Base-by-base conservation (phyloP, 495 filamentous ascomycete genomes). In the Talaromyces nanjingensis region DNA sequence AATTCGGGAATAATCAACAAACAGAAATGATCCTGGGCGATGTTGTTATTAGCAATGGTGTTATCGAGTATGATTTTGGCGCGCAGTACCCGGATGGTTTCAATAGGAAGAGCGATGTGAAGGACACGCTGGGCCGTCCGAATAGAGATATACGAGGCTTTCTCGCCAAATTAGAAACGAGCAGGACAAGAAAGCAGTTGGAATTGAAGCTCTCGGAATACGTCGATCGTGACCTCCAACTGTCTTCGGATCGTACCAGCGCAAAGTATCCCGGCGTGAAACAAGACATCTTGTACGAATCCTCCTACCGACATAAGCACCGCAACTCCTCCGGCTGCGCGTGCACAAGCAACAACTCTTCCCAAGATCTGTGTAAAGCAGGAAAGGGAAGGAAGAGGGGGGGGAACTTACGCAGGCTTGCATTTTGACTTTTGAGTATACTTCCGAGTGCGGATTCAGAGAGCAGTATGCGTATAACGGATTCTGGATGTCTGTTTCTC, bases 41-140 rank as follows among this genome's bases (percentile, higher is more conserved):
- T 55, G 76, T 78, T 3, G 63, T 77, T 27, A 70, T 79, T 34
- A 74, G 73, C 65, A 72, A 65, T 3, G 55, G 60, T 6, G 52
- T 73, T 11, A 64, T 76, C 3, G 66, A 76, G 45, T 72, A 72
- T 57, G 71, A 73, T 39, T 65, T 72, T 47, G 73, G 73, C 9
- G 64, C 65, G 47, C 64, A 64, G 27, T 69, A 66, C 25, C 68
- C 73, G 0, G 42, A 63, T 27, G 62, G 60, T n/a, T 68, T 66
- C 34, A 49, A 63, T 8, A 47, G 45, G 4, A 72, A 70, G 54
- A 59, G 68, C 27, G 63, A 61, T 1, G 2, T 65, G 6, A 53
- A 69, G n/a, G 67, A 75, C 34, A 69, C 37, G 27, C 63, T 70
- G 1, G 62, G 68, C 29, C 63, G 68, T 25, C 65, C 72, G 11